Base-by-base conservation (phyloP, 1,284 basidiomycete species). In the Moniliophthora roreri region DNA sequence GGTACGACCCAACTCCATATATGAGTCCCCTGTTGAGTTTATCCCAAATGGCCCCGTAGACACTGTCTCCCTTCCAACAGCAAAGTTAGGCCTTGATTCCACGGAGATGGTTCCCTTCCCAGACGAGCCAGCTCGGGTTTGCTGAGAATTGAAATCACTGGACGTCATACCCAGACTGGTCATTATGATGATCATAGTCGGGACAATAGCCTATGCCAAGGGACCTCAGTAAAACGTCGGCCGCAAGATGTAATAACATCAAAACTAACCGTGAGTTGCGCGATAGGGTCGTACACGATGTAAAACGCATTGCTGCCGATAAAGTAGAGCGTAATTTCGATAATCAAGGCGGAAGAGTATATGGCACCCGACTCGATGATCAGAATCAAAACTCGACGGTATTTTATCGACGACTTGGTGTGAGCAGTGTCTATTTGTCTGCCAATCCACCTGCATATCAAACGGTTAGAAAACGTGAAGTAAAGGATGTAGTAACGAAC, bases 261-360 rank as follows among this genome's bases (percentile, higher is more conserved):
- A 26, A 35, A 18, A 62, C 70, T 47, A 48, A 71, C 71, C n/a
- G 71, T 71, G 16, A 73, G 63, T 56, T 73, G 71, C 34, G 69
- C 71, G 51, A 73, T 73, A 28, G 71, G 71, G 51, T 74, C 71
- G 44, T 73, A 72, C 13, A 72, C 64, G 54, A 73, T 73, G 60
- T 74, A 74, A 60, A 73, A 71, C 10, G 70, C 66, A 59, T 72
- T 73, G 41, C 62, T 64, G 38, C 60, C 61, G 42, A 71, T 56
- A 62, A 73, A 71, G 61, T 72, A 73, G 23, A 73, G 64, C 16
- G 68, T 67, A 44, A 74, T 69, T 56, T 72, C 70, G 54, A 68
- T 69, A 44, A 72, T 59, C 48, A 73, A 60, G 10, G 72, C 70
- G 34, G 68, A 62, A 34, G 69, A 71, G 58, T 74, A 74, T 15